phyloP scores from a whole-genome alignment of 2,329 filamentous ascomycete genomes.

The Chaetomiaceae sp. region DNA sequence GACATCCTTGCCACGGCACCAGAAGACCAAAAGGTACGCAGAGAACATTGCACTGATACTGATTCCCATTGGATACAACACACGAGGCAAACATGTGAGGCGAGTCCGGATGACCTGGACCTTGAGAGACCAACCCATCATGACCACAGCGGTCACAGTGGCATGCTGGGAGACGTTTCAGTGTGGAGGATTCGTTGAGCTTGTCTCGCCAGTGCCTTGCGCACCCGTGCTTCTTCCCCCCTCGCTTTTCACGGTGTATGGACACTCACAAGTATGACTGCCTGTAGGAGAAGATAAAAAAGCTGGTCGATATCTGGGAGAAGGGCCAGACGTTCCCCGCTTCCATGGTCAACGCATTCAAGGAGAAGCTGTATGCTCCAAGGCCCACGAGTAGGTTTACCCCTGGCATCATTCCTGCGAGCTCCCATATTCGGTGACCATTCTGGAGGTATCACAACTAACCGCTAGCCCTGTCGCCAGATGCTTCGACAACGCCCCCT shows the following conservation, averaged over 20 bases:
- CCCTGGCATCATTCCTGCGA: constrained; percentile 10
- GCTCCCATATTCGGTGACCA: not conserved
- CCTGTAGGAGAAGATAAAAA: constrained; percentile 88
- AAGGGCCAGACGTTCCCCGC: constrained; percentile 86
- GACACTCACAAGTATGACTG: constrained; percentile 39
- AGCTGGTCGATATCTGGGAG: constrained; percentile 97
- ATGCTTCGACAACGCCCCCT: constrained; percentile 65
- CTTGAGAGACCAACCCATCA: not conserved
- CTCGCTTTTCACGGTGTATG: constrained; percentile 27
- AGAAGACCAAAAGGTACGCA: constrained; percentile 93
- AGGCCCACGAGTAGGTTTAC: constrained; percentile 58
- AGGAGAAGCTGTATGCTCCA: constrained; percentile 66
- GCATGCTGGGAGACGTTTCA: not conserved
- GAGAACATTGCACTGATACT: constrained; percentile 21
- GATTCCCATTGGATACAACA: constrained; percentile 3
- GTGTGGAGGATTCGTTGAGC: not conserved
- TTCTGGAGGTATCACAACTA: constrained; percentile 30
- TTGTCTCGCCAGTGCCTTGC: constrained; percentile 8
- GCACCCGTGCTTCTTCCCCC: constrained; percentile 20
- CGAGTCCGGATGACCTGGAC: not conserved
- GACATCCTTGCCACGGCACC: constrained; percentile 87
- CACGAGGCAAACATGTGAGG: constrained; percentile 4
- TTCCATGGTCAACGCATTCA: constrained; percentile 74
- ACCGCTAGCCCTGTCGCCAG: constrained; percentile 42
- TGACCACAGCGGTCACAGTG: not conserved